phyloP scores from a whole-genome alignment of 176 grass and related monocot species.

The Eleusine indica region DNA sequence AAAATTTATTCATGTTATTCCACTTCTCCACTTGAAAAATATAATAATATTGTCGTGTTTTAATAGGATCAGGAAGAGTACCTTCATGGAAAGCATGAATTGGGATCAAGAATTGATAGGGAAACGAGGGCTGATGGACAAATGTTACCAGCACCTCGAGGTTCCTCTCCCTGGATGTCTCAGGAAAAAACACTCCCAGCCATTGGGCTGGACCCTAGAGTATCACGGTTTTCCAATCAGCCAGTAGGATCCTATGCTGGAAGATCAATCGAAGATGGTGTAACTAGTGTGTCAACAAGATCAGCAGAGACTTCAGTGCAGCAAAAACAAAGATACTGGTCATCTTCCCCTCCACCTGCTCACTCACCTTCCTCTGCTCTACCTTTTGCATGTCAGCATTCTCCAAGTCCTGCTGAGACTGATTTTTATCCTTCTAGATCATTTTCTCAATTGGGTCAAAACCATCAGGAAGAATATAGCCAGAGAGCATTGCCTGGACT shows the following conservation, averaged over 20 bases:
- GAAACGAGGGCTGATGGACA: constrained; percentile 48
- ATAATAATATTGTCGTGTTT: constrained; percentile 17
- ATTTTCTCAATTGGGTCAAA: constrained; percentile 44
- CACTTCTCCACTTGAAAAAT: neutral
- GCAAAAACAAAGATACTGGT: constrained; percentile 67
- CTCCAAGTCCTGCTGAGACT: constrained; percentile 52
- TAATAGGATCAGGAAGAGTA: constrained; percentile 65
- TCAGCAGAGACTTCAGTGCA: constrained; percentile 50
- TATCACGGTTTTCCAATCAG: constrained; percentile 53
- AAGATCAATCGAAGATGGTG: constrained; percentile 49
- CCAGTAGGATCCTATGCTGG: constrained; percentile 42
- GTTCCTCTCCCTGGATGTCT: constrained; percentile 46
- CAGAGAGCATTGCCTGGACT: constrained; percentile 23
- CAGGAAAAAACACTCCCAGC: constrained; percentile 35
- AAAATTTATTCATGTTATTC: constrained; percentile 8
- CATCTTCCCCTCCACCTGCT: constrained; percentile 52
- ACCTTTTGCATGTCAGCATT: constrained; percentile 45
- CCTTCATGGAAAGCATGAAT: constrained; percentile 47
- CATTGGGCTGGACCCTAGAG: constrained; percentile 46
- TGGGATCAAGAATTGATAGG: constrained; percentile 48
- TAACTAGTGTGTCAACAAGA: constrained; percentile 31
- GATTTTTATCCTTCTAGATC: constrained; percentile 55
- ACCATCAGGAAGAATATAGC: constrained; percentile 42
- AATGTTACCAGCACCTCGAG: constrained; percentile 30
- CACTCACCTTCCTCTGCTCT: constrained; percentile 49